Percentiles rank a stretch among this genome's conserved stretches.
Evolutionary conservation across 805 yeast genomes (phyloP).

Genomic region (Tetrapisispora nanseiensis): DNA sequence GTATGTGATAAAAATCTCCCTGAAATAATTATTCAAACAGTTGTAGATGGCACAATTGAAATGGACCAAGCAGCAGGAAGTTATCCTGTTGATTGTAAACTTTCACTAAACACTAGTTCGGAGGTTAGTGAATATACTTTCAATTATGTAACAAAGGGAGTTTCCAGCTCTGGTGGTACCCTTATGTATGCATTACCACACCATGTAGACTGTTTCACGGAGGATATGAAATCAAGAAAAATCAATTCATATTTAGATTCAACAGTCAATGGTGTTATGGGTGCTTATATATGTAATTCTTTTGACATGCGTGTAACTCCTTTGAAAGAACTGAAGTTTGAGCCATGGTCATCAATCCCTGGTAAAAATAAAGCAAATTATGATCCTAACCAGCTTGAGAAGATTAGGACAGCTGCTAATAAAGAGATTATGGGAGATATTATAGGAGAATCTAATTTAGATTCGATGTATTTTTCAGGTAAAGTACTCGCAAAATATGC

Average conservation of each 20-base stretch:
- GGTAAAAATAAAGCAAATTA: conserved; percentile 21
- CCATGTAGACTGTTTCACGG: conserved; percentile 39
- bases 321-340: conserved; percentile 38
- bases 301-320: conserved; percentile 36
- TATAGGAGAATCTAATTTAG: conserved; percentile 39
- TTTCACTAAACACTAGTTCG: conserved; percentile 35
- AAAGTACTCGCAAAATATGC: conserved; percentile 85
- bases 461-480: conserved; percentile 89
- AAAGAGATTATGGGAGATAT: conserved; percentile 33
- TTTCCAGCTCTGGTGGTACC: conserved; percentile 34
- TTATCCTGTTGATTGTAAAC: conserved; percentile 40
- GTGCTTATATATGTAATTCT: conserved; percentile 35
- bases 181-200: conserved; percentile 63
- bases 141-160: conserved; percentile 36
- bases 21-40: conserved; percentile 51
- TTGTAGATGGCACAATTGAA: conserved; percentile 35
- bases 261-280: conserved; percentile 40
- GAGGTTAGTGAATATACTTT: conserved; percentile 33
- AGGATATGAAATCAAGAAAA: conserved; percentile 16
- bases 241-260: conserved; percentile 33
- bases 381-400: conserved; percentile 21
- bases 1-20: conserved; percentile 17
- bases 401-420: conserved; percentile 30
- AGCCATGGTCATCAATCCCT: conserved; percentile 32
- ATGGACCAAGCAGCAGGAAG: conserved; percentile 59